Evolutionary conservation across 805 yeast species (phyloP), one percentile per base, ranked within the genome.

Genomic region (Lachancea dasiensis): DNA sequence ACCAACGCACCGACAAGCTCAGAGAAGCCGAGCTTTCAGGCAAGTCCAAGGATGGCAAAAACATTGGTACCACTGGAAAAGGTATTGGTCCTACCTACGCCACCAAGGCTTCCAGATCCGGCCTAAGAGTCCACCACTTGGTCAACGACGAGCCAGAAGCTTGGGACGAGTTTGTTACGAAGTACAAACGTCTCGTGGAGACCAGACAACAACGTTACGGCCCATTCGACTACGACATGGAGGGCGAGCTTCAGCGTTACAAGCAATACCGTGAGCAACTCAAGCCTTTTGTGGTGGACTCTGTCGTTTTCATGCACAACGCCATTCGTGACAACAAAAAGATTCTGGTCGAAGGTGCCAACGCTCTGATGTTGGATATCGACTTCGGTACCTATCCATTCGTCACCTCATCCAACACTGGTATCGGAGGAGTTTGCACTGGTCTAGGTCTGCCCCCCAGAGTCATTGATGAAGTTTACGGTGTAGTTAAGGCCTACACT

Each of bases 41-140:
- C 41, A 47, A 47, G 24, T 58, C 69, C 6, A 65, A 60, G 30
- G 68, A 65, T 44, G 77, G 79, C 63, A 86, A 86, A 62, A 86
- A 86, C 61, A 90, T 92, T 54, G 98, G 98, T 52, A 92, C 98
- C 46, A 92, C 98, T 24, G 97, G 97, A 60, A 92, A 92, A 62
- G 98, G 98, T 66, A 92, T 92, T 56, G 98, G 98, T 41, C 98
- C 98, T 54, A 83, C 98, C 30, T 92, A 92, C 63, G 81, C 97
- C 18, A 87, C 98, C 47, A 92, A 92, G 70, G 95, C 95, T 36
- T 82, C 95, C 11, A 81, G 98, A 68, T 86, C 97, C 15, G 98
- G 98, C 58, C 72, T 92, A 52, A 78, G 98, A 67, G 94, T 92
- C 39, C 98, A 92, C 68, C 97, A 92, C 70, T 74, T 92, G 56